These are phyloP conservation scores for Clonostachys rhizophaga DNA, from an alignment of 2,329 filamentous ascomycete species.

Conservation along the genomic window DNA sequence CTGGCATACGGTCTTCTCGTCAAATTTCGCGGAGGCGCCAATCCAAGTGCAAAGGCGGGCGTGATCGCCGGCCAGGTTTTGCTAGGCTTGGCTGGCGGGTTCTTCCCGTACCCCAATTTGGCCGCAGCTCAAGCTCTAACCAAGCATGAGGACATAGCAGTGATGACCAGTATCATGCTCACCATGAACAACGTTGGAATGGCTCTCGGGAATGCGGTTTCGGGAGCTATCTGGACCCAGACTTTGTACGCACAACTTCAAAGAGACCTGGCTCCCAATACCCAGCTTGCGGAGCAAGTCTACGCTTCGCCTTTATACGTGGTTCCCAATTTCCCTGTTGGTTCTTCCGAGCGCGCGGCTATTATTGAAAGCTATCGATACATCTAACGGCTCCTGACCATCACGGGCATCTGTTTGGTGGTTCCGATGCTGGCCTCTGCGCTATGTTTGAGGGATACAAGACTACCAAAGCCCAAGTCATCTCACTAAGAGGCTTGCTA, in stretches of 20 bases:
- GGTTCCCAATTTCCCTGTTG: constrained; percentile 27
- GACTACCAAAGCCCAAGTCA: too few relatives aligned
- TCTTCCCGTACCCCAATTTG: constrained; percentile 50
- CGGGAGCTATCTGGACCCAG: constrained; percentile 60
- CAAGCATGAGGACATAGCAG: constrained; percentile 50
- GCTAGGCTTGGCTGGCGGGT: constrained; percentile 57
- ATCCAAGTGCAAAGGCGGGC: constrained; percentile 38
- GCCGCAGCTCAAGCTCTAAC: constrained; percentile 35
- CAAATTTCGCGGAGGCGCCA: constrained; percentile 45
- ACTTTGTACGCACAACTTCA: constrained; percentile 40
- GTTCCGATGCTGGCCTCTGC: too few relatives aligned
- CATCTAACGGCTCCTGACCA: constrained; percentile 38
- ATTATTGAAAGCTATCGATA: constrained; percentile 39
- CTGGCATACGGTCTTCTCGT: constrained; percentile 62
- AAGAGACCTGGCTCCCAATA: constrained; percentile 20
- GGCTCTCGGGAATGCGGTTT: constrained; percentile 54
- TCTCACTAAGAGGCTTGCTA: too few relatives aligned
- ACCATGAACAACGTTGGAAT: constrained; percentile 60
- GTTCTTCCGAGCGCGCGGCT: constrained; percentile 33
- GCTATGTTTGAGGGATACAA: too few relatives aligned
- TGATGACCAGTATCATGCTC: constrained; percentile 59
- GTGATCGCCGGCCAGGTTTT: constrained; percentile 59
- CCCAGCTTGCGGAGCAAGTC: constrained; percentile 18
- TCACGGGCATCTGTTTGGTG: constrained; percentile 39
- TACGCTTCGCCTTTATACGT: constrained; percentile 30